phyloP scores from a whole-genome alignment of 495 filamentous ascomycete species.

The Evernia prunastri region DNA sequence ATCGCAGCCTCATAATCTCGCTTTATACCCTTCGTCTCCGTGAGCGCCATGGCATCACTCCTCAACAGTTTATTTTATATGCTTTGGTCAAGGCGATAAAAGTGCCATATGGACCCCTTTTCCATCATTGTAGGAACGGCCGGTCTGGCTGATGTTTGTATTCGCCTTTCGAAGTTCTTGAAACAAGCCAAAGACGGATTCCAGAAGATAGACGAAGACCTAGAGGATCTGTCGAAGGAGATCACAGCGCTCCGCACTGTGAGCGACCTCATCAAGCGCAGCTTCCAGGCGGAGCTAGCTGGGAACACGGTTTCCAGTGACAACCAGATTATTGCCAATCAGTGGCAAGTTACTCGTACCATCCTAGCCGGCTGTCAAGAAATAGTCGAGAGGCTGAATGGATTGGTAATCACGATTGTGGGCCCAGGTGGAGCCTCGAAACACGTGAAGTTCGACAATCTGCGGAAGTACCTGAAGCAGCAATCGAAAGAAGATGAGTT shows the following conservation, averaged over 20 bases:
- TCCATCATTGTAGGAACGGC: constrained; percentile 25
- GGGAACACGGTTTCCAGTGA: background rate
- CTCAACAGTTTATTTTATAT: background rate
- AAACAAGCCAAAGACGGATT: constrained; percentile 18
- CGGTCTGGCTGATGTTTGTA: constrained; percentile 22
- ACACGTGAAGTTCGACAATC: background rate
- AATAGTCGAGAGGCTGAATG: constrained; percentile 9
- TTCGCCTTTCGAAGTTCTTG: constrained; percentile 19
- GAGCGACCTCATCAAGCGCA: constrained; percentile 12
- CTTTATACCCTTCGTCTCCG: background rate
- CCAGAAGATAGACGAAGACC: constrained; percentile 16
- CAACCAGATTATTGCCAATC: constrained; percentile 1
- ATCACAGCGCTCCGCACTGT: constrained; percentile 9
- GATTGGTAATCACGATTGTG: constrained; percentile 2
- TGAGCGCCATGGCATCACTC: background rate
- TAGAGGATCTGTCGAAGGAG: constrained; percentile 17
- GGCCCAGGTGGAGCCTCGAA: background rate
- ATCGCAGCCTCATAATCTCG: background rate
- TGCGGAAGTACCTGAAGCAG: constrained; percentile 12
- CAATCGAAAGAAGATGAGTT: constrained; percentile 15
- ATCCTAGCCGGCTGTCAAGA: constrained; percentile 17
- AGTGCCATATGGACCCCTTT: constrained; percentile 24
- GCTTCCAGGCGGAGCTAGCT: constrained; percentile 6
- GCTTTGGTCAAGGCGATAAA: background rate
- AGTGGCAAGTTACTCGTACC: constrained; percentile 2